phyloP scores from a whole-genome alignment of 306 rosid species.

The Coriaria nepalensis region DNA sequence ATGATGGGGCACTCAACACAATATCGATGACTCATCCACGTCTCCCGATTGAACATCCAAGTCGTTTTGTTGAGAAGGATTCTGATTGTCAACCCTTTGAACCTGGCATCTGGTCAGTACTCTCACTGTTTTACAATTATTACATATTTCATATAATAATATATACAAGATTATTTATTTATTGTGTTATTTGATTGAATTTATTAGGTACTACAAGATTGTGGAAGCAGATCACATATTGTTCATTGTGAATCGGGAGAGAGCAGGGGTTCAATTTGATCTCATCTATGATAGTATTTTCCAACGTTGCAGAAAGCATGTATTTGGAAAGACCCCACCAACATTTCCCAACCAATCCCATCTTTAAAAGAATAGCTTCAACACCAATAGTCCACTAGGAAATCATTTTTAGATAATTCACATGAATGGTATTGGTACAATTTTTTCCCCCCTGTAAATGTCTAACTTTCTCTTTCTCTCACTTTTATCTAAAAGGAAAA shows the following conservation, averaged over 20 bases:
- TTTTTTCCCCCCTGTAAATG: too few species aligned
- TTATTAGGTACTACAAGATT: constrained; percentile 79
- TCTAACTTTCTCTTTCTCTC: too few species aligned
- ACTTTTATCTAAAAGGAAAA: background rate
- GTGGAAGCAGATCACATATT: constrained; percentile 86
- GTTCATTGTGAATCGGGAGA: constrained; percentile 73
- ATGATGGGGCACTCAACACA: constrained; percentile 95
- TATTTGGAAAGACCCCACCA: constrained; percentile 52
- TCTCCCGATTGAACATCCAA: constrained; percentile 74
- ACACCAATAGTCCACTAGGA: too few species aligned
- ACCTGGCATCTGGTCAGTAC: constrained; percentile 66
- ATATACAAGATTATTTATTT: background rate
- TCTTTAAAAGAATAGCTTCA: constrained; percentile 25
- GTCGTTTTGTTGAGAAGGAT: constrained; percentile 48
- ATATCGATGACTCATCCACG: constrained; percentile 92
- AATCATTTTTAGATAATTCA: too few species aligned
- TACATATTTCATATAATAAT: background rate
- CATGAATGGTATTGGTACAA: too few species aligned
- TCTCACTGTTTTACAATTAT: background rate
- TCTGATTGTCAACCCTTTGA: constrained; percentile 69
- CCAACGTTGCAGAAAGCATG: constrained; percentile 90
- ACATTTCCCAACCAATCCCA: constrained; percentile 55
- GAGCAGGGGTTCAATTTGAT: constrained; percentile 95
- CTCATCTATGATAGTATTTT: constrained; percentile 77
- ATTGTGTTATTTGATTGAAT: background rate